Base-by-base conservation (phyloP, 257 asterid species). In the Vinca minor region DNA sequence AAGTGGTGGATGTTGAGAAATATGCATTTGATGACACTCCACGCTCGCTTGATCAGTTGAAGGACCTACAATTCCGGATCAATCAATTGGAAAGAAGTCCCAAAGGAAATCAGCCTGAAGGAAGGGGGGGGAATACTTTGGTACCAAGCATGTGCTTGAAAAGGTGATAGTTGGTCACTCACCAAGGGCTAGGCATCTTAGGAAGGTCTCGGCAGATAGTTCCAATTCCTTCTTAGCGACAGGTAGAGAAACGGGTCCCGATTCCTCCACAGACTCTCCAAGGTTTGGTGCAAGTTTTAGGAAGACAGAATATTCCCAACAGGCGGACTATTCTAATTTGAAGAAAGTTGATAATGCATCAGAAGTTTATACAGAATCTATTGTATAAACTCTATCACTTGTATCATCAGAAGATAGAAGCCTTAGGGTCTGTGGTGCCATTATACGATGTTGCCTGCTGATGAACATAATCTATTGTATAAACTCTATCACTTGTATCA, bases 21-120 rank as follows among this genome's bases (percentile, higher is more conserved):
- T n/a, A n/a, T n/a, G n/a, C n/a, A 57, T 81, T 72, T 65, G 88
- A 85, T 62, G 94, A 88, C 64, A 81, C 87, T 59, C 95, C 94
- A n/a, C 77, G 23, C 58, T 74, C 87, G 62, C 46, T 61, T 41
- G 83, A 77, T 73, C 87, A 79, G 28, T 79, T 91, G 62, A 84
- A 74, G 69, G 89, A 86, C 65, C 79, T 91, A 82, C 96, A 84
- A 66, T 28, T 56, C 59, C 72, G 90, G 67, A 88, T n/a, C n/a
- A n/a, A n/a, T n/a, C n/a, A n/a, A n/a, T n/a, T n/a, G n/a, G n/a
- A n/a, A n/a, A n/a, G n/a, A 69, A 83, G 79, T 59, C 95, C 98
- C 8, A 76, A 75, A 71, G 70, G 78, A 57, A 73, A 77, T 73
- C 81, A 79, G 60, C 78, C 91, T 34, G 88, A 78, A 45, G n/a